Evolutionary conservation across 257 asterid genomes (phyloP), one percentile per base, ranked within the genome.

Genomic region (Solanum sejunctum): DNA sequence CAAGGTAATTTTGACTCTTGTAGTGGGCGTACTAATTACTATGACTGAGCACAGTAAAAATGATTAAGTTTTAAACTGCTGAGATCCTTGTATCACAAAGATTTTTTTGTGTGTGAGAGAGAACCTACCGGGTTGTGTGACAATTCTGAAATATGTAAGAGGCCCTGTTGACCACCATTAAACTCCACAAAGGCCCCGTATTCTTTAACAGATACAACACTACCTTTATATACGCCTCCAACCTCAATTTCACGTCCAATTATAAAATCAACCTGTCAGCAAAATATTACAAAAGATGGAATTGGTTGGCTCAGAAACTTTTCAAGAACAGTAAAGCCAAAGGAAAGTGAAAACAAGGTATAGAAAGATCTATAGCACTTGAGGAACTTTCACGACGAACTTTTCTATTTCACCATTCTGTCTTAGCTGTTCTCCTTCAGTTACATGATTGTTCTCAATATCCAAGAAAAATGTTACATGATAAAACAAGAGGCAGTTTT

Each of bases 111-210:
- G 39, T 4, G 39, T 3, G 39, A 36, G 39, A 36, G 45, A 77
- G 87, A 84, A 83, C 88, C 10, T 85, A 97, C 99, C 86, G 94
- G 95, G 84, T 94, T 93, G 80, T 92, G 95, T 58, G 99, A 92
- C 86, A 97, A 89, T 88, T 97, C 98, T 28, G 99, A 97, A 87
- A 97, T 88, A 91, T 97, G 99, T 60, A 97, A 92, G 67, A 97
- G 98, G 61, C 97, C 99, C 70, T 92, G 98, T 90, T 95, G 98
- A 85, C 99, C 99, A 64, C 98, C 99, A 89, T 91, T 95, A 89
- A 97, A 92, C 90, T 97, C 99, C 87, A 97, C 96, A 87, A 97
- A 97, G 81, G 98, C 99, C 43, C 99, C 99, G 58, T 95, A 97
- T 89, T 97, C 99, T 91, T 97, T 95, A 60, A 97, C 89, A 75